Base-by-base conservation (phyloP, 2,329 filamentous ascomycete genomes). In the Nemania sp. region DNA sequence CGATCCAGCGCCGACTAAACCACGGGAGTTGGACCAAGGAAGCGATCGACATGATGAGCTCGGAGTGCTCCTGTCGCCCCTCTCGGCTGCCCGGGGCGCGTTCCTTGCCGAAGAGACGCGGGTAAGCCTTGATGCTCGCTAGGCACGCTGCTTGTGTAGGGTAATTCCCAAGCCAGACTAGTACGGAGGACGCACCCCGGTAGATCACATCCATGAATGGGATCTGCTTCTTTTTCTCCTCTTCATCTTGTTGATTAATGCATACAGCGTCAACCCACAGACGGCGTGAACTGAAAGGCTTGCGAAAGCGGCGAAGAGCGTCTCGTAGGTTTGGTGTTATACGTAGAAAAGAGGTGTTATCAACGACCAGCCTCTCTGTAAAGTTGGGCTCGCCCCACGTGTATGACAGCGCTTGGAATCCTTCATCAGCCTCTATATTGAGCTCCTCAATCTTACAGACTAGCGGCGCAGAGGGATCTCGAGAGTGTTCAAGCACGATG, bases 141-240 rank as follows among this genome's bases (percentile, higher is more conserved):
- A 66, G 43, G 13, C 63, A 66, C n/a, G 63, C 63, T 20, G 56
- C 56, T 43, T 62, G 49, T 18, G 13, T 38, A 15, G 63, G 63
- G 38, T 62, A 62, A 13, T 67, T 58, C 3, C 64, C 64, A 38
- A 67, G 59, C 64, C 64, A 67, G 15, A 67, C 64, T 5, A 67
- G 27, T 10, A 67, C 64, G 8, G 64, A 10, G 4, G 59, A 63
- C 27, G 64, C 59, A 18, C 64, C 26, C 18, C 57, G 64, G 29
- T 67, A 67, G 18, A 67, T 67, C 1, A 43, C 51, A 22, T 56
- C n/a, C 64, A 67, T 67, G 24, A 52, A 62, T 15, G 64, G 64
- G 11, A 67, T 67, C 43, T 67, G 64, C 22, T 22, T 67, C 22
- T 22, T 41, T 47, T 67, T 67, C 32, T 67, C 64, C 2, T 57